Base-by-base conservation (phyloP, 768 basidiomycete genomes). In the Russula virescens region DNA sequence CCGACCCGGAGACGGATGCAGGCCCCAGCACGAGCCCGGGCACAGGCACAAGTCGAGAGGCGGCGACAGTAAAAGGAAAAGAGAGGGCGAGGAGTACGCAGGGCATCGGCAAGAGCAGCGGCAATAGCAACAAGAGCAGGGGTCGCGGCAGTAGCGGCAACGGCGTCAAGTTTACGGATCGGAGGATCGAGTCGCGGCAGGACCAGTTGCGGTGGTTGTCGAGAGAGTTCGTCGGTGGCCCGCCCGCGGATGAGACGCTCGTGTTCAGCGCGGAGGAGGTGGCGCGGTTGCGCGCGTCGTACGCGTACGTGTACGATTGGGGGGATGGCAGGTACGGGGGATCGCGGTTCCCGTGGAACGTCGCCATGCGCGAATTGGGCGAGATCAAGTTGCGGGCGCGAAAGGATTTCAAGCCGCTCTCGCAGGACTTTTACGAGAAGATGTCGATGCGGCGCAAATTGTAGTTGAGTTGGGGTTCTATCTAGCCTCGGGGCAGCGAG, bases 351-450 rank as follows among this genome's bases (percentile, higher is more conserved):
- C 80, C 83, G 0, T 85, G 77, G 75, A 76, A 84, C 68, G 76
- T 86, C 35, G 81, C 83, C 1, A 78, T 82, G 73, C 74, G 83
- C 7, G 78, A 80, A 57, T 73, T 87, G 18, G 75, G 81, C 55
- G 66, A 67, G 42, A 83, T 86, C 70, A 85, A 86, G 70, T 78
- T 80, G 5, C 70, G 71, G 23, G 78, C 80, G 1, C 56, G 71
- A 14, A 79, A 79, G 5, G 62, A 69, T 0, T 71, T 69, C 46
- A 82, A 81, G 69, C 76, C 78, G 0, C 69, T 81, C 3, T 72
- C 72, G 7, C 70, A 70, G 1, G 69, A 69, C 0, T 82, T 84
- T 59, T 83, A 85, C 62, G 76, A 79, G 16, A 69, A 73, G 18
- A 77, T 73, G 61, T 26, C 55, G 46, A 69, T 74, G 51, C 42